Base-by-base conservation (phyloP, 495 filamentous ascomycete species). In the Trichoderma asperelloides region DNA sequence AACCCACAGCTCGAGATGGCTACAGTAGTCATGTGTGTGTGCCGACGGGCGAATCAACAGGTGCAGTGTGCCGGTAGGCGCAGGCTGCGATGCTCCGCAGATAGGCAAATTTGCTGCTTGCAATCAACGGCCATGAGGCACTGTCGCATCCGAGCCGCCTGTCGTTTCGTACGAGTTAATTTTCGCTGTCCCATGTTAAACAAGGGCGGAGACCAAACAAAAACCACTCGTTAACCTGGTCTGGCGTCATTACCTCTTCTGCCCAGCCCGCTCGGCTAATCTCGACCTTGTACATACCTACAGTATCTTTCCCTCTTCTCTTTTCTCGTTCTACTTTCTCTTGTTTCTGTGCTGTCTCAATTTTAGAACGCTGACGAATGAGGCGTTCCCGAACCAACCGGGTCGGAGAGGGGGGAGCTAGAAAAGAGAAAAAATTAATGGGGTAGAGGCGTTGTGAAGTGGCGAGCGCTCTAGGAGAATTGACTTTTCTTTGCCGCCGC, bases 71-170 rank as follows among this genome's bases (percentile, higher is more conserved):
- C 7, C n/a, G n/a, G n/a, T n/a, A n/a, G n/a, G n/a, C n/a, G n/a
- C n/a, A 51, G n/a, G 2, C 25, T 2, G 16, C 55, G 25, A 60
- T 60, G 55, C 25, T 60, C 55, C 25, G 55, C 25, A 60, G 55
- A 30, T 60, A 30, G 27, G 25, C 25, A 60, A 37, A 33, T 60
- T 8, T 51, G 28, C 11, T 60, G 23, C 25, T 55, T 30, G 55
- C 55, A 60, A 60, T 60, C 55, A 60, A 60, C 3, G 5, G 55
- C 55, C 55, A 60, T 60, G 55, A 60, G 55, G 55, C 55, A 60
- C 55, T 16, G 55, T 60, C 30, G 55, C 55, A 60, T 30, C 16
- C n/a, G 41, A 45, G 41, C 41, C 41, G 41, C 41, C 18, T 45
- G 41, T 18, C 13, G 41, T 45, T 45, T 45, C 41, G 41, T 45